Conservation (phyloP, 2,329 filamentous ascomycete species). For the Fusarium albosuccineum region DNA sequence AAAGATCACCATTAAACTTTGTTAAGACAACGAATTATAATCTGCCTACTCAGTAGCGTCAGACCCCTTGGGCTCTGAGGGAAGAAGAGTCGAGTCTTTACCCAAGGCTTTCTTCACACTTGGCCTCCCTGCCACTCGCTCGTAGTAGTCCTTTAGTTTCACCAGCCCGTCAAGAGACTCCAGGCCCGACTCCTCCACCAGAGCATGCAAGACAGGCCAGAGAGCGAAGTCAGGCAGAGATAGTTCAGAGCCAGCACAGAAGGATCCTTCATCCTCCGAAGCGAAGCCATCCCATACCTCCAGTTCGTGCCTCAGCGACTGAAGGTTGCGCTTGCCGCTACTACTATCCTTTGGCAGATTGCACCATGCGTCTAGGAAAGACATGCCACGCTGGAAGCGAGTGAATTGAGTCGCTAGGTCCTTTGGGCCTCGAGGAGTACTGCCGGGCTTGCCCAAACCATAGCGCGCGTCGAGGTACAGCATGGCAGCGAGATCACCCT, state of each 20-base stretch:
- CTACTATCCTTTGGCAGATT: conserved; percentile 15
- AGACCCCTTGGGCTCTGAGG: neutral
- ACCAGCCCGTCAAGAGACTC: conserved; percentile 49
- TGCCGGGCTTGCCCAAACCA: conserved; percentile 48
- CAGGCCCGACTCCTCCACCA: conserved; percentile 53
- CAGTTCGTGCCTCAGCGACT: conserved; percentile 51
- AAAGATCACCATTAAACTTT: neutral
- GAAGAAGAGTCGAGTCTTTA: conserved; percentile 7
- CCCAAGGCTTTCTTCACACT: conserved; percentile 42
- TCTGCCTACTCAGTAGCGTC: neutral
- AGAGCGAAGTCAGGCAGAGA: conserved; percentile 68
- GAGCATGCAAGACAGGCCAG: conserved; percentile 67
- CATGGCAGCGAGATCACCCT: conserved; percentile 67
- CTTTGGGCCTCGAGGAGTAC: conserved; percentile 38
- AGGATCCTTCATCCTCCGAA: conserved; percentile 50
- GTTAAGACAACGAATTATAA: neutral
- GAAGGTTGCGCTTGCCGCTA: conserved; percentile 26
- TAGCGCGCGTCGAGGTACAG: conserved; percentile 71
- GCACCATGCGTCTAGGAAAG: conserved; percentile 55
- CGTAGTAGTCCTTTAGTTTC: conserved; percentile 55
- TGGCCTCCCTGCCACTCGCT: conserved; percentile 42
- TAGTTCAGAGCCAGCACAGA: conserved; percentile 58
- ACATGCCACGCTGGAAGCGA: conserved; percentile 57
- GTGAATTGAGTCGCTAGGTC: conserved; percentile 55
- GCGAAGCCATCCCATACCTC: conserved; percentile 57